Conservation (phyloP, 2,329 filamentous ascomycete genomes). For the Alternaria gaisen region DNA sequence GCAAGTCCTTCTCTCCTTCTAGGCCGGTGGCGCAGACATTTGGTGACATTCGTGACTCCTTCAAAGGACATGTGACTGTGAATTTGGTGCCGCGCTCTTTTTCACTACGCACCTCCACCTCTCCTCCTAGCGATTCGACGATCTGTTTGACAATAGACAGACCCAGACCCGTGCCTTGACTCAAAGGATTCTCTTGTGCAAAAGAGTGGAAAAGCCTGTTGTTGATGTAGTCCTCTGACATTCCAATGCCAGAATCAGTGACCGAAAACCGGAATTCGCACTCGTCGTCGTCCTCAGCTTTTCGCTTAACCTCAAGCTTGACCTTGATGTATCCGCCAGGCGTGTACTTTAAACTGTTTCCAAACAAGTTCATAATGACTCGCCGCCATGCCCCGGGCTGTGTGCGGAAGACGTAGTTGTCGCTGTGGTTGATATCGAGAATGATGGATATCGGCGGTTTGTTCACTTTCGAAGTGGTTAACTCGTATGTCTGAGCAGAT, state of each 20-base stretch:
- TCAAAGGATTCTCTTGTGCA: constrained; percentile 51
- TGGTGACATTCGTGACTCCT: constrained; percentile 43
- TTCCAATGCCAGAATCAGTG: constrained; percentile 52
- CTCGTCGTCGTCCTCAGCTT: constrained; percentile 29
- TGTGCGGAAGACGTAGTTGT: constrained; percentile 49
- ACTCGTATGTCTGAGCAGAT: constrained; percentile 37
- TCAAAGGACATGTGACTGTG: constrained; percentile 47
- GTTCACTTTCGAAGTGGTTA: constrained; percentile 24
- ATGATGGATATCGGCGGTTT: constrained; percentile 41
- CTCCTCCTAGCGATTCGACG: constrained; percentile 48
- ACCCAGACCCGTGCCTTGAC: constrained; percentile 51
- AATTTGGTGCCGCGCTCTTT: constrained; percentile 50
- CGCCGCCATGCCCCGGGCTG: constrained; percentile 52
- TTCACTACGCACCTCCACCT: constrained; percentile 48
- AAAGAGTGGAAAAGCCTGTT: constrained; percentile 51
- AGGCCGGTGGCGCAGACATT: constrained; percentile 31
- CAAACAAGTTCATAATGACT: constrained; percentile 53
- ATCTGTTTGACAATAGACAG: constrained; percentile 53
- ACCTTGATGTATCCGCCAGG: constrained; percentile 48
- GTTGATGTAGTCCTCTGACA: constrained; percentile 52
- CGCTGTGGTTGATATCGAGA: constrained; percentile 47
- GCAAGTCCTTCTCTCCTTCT: constrained; percentile 34
- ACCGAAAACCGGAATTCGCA: constrained; percentile 46
- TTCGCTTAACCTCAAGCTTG: constrained; percentile 45
- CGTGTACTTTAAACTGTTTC: constrained; percentile 53